Base-by-base conservation (phyloP, 352 stramenopile species). In the Phytophthora pisi region DNA sequence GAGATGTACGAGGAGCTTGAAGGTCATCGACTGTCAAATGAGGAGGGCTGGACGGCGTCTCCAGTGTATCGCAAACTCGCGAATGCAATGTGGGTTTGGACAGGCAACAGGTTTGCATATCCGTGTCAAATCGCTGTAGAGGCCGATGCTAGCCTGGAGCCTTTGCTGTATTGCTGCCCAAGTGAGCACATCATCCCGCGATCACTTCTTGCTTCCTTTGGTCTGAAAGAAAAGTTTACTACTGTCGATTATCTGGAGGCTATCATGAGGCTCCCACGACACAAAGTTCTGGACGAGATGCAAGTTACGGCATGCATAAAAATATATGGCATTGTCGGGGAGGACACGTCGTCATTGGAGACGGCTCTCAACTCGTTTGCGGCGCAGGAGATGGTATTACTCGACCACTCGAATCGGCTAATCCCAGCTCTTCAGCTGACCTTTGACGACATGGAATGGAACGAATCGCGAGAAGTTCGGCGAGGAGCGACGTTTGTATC, bases 391-490 rank as follows among this genome's bases (percentile, higher is more conserved):
- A 59, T 83, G 59, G 66, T 87, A 31, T 63, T 89, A 26, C 36
- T 89, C 46, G 74, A 84, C 53, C 54, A 70, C 42, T 57, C 45
- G 4, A 81, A 82, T 34, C 43, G 52, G 4, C 47, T 91, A 10
- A 24, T 81, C 49, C 65, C 66, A 34, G 72, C 79, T 4, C 58
- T 66, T 8, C 59, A 77, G 20, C 56, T 94, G 24, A 79, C 70
- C 0, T 89, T 82, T 58, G 86, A 94, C 30, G 86, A 94, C 55
- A 94, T 94, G 86, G 68, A 86, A 50, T 94, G 86, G 86, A 79
- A 91, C 28, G 75, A 90, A 66, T 88, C 83, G 23, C 68, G 69
- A 57, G 74, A 82, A 46, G 66, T 78, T 69, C 81, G 86, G 9
- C 75, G 75, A 18, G 82, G 80, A 23, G 72, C 58, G 28, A 66